Conservation (phyloP, 331 rosid genomes). For the Quercus tomentella region DNA sequence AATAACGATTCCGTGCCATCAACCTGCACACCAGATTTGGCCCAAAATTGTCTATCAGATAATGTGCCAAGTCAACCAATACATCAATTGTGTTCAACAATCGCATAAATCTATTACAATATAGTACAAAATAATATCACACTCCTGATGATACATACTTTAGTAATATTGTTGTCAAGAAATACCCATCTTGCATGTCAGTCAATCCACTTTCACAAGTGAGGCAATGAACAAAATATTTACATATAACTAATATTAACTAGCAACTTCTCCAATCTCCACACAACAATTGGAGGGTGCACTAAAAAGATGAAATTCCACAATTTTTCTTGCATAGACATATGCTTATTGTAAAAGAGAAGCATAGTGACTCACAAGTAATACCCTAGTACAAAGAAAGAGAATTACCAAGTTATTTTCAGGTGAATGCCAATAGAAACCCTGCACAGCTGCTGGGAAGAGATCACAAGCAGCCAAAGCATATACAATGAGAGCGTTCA, state of each 20-base stretch:
- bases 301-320: neutral
- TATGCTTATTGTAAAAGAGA: neutral
- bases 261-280: neutral
- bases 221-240: neutral
- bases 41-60: constrained; percentile 12
- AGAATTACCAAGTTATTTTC: constrained; percentile 64
- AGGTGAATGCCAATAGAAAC: constrained; percentile 71
- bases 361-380: neutral
- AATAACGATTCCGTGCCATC: constrained; percentile 55
- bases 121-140: neutral
- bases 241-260: neutral
- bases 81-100: neutral
- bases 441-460: constrained; percentile 64
- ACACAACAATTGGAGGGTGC: neutral
- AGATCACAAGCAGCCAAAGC: constrained; percentile 74
- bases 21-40: constrained; percentile 44
- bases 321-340: neutral
- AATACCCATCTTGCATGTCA: neutral
- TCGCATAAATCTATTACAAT: neutral
- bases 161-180: neutral
- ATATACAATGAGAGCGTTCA: constrained; percentile 71
- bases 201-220: neutral
- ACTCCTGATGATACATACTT: neutral
- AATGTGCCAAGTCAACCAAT: neutral
- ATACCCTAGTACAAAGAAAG: constrained; percentile 2